Evolutionary conservation across 305 asterid genomes (phyloP).

Genomic region (Lippia alba): DNA sequence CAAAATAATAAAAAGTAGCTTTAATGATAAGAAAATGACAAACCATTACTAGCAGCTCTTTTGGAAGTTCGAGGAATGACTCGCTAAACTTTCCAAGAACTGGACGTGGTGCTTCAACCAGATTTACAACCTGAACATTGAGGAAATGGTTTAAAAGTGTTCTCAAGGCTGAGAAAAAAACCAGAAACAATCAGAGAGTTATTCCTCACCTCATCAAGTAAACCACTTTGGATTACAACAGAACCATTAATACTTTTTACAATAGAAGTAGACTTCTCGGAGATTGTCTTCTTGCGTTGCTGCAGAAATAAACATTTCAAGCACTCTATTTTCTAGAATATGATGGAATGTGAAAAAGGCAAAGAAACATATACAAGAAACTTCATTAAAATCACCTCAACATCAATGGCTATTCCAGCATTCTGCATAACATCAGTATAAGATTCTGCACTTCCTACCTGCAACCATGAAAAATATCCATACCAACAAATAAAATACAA

Average conservation of each 20-base stretch:
- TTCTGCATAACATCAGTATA: constrained; percentile 65
- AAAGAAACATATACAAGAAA: constrained; percentile 10
- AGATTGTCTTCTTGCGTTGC: constrained; percentile 79
- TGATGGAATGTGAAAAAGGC: constrained; percentile 6
- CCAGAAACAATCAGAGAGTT: constrained; percentile 17
- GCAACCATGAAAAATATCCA: constrained; percentile 28
- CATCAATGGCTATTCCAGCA: constrained; percentile 72
- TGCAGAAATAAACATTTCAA: constrained; percentile 39
- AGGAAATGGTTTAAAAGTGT: constrained; percentile 34
- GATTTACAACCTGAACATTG: constrained; percentile 79
- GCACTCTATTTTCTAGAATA: constrained; percentile 23
- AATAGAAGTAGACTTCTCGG: constrained; percentile 63
- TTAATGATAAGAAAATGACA: constrained; percentile 32
- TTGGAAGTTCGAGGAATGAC: constrained; percentile 89
- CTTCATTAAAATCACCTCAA: constrained; percentile 59
- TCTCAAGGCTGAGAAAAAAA: constrained; percentile 27
- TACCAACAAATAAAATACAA: constrained; percentile 23
- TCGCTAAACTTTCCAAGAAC: constrained; percentile 80
- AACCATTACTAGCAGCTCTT: constrained; percentile 91
- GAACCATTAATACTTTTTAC: constrained; percentile 70
- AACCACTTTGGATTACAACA: constrained; percentile 63
- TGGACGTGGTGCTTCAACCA: constrained; percentile 93
- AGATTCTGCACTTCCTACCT: constrained; percentile 84
- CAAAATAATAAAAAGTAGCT: constrained; percentile 27
- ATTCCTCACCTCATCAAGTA: constrained; percentile 81